Base-by-base conservation (phyloP, 768 basidiomycete genomes). In the Termitomyces sp. region DNA sequence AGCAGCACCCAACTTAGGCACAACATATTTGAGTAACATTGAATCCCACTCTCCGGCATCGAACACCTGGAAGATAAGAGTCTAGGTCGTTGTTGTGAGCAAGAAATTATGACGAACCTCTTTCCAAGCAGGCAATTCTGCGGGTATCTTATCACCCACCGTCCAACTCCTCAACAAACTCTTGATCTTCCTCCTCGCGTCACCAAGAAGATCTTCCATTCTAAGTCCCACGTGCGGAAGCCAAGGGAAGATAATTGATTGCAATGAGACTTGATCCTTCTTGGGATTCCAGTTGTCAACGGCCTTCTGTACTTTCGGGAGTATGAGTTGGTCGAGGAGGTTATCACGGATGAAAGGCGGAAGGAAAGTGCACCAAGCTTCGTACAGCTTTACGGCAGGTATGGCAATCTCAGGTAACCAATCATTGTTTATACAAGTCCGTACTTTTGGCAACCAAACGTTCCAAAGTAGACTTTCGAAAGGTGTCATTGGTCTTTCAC, bases 381-480 rank as follows among this genome's bases (percentile, higher is more conserved):
- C 92, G 67, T 94, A 91, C 3, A 99, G 76, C 50, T 81, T 84
- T 41, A 98, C 84, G 5, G 88, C 92, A 15, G 91, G 86, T 16
- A 82, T 75, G 4, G 95, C 86, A 41, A 85, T 75, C 54, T 81
- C 76, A 2, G 95, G 86, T 11, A 81, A 75, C 97, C 97, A 99
- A 34, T 95, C 89, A 70, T 99, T 98, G 72, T 98, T 98, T 70
- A 98, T 87, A 12, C 84, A 81, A 0, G 93, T 92, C 30, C 97
- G 85, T n/a, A 98, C 88, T 74, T 86, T 92, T 0, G 97, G 97
- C 30, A 99, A 75, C 97, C 95, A 99, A 11, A 91, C 78, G 63
- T 88, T 92, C 95, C 97, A 98, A 15, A 98, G 72, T 27, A 98
- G 77, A 60, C 89, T 92, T 69, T 99, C 97, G 69, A 92, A 99